A percentile compares a stretch with the other conserved stretches of the same genome.
These are phyloP conservation scores for Trichoderma sp. DNA, from an alignment of 2,329 filamentous ascomycete genomes.

Conservation along the genomic window DNA sequence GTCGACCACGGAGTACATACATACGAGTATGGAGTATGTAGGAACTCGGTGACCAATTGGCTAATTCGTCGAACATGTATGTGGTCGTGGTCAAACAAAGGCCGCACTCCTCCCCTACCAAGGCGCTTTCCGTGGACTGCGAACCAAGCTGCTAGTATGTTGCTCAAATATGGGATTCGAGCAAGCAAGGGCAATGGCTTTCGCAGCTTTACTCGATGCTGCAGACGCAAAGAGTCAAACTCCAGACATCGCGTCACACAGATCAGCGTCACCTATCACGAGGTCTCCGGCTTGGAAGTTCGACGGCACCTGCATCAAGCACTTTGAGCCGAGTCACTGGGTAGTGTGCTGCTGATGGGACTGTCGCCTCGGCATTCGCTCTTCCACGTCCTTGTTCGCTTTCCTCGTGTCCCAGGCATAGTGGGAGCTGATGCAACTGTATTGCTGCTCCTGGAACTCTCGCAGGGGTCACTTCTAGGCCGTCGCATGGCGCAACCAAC, in stretches of 20 bases:
- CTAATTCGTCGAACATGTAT: background rate
- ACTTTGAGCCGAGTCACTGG: background rate
- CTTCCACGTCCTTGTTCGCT: background rate
- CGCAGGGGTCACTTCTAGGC: too few relatives aligned
- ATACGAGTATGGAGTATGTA: background rate
- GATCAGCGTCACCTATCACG: background rate
- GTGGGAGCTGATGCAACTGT: too few relatives aligned
- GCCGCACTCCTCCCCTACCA: constrained; percentile 4
- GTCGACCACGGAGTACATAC: background rate
- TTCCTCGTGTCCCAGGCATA: background rate
- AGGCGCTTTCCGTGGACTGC: background rate
- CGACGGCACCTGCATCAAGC: background rate
- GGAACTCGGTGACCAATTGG: background rate
- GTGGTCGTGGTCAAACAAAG: background rate
- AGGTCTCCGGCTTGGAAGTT: background rate
- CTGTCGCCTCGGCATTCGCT: background rate
- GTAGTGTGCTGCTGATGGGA: background rate
- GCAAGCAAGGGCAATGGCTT: background rate
- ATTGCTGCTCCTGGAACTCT: too few relatives aligned
- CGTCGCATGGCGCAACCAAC: background rate
- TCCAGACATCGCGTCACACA: background rate
- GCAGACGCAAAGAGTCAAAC: background rate
- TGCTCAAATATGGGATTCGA: background rate
- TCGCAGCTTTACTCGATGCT: constrained; percentile 1
- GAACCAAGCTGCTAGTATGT: background rate